These are phyloP conservation scores for Ophiostoma tasmaniense DNA, from an alignment of 2,329 filamentous ascomycete genomes.

Conservation along the genomic window DNA sequence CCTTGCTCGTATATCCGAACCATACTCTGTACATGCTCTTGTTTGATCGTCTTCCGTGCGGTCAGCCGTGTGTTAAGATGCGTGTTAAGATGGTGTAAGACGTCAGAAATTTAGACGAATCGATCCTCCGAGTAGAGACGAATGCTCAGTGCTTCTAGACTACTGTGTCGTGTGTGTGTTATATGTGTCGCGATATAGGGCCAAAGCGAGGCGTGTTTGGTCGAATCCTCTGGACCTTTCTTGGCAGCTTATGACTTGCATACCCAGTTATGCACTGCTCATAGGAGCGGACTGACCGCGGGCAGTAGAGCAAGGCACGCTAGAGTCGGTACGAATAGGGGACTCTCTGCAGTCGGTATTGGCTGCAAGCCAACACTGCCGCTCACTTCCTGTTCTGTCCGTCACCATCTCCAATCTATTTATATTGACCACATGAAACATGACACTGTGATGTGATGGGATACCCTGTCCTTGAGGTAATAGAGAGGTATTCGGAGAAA, in stretches of 20 bases:
- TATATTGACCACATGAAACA: constrained; percentile 4
- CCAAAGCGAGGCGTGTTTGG: not conserved
- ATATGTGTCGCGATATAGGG: constrained; percentile 1
- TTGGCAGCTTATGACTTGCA: not conserved
- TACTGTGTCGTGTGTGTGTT: not conserved
- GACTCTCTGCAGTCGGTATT: not conserved
- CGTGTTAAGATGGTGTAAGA: not conserved
- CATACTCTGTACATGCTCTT: not conserved
- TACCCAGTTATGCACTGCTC: not conserved
- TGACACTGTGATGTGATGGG: not conserved
- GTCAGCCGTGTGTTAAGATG: not conserved
- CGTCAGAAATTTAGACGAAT: not conserved
- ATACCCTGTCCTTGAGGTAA: not conserved
- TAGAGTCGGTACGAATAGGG: not conserved
- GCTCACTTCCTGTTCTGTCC: not conserved
- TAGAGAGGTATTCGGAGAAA: not conserved
- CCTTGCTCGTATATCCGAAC: not conserved
- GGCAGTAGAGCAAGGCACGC: not conserved
- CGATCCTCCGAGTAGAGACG: not conserved
- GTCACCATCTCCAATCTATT: not conserved
- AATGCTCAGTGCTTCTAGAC: not conserved
- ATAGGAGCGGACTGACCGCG: too few species aligned
- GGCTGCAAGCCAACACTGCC: not conserved
- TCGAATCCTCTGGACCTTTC: not conserved
- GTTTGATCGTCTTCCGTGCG: not conserved